These are phyloP conservation scores for Ilyonectria robusta DNA, from an alignment of 2,329 filamentous ascomycete genomes.

Conservation along the genomic window DNA sequence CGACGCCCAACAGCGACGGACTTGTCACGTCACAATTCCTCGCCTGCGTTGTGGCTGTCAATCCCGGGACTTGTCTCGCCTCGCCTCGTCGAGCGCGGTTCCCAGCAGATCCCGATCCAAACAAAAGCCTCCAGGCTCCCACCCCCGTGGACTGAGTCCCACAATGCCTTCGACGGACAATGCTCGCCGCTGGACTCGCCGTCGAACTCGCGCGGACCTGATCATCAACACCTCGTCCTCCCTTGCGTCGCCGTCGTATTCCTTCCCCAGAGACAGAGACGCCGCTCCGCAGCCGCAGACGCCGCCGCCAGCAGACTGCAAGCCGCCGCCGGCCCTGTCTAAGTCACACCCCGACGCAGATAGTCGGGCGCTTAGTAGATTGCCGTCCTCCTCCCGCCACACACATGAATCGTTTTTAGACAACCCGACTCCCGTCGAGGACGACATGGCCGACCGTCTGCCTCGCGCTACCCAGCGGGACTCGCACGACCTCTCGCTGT, in stretches of 20 bases:
- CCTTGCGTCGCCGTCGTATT: conserved; percentile 38
- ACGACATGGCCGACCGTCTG: conserved; percentile 47
- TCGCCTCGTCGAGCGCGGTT: conserved; percentile 17
- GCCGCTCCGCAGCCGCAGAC: conserved; percentile 37
- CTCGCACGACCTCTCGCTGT: conserved; percentile 89
- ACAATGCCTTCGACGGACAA: conserved; percentile 46
- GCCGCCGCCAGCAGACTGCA: conserved; percentile 41
- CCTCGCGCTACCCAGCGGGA: conserved; percentile 62
- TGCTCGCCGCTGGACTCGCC: conserved; percentile 44
- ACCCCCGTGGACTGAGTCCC: conserved; percentile 32
- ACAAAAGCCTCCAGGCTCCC: conserved; percentile 38
- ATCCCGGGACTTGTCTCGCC: conserved; percentile 37
- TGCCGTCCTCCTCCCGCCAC: conserved; percentile 38
- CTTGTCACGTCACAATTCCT: conserved; percentile 48
- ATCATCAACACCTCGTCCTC: conserved; percentile 44
- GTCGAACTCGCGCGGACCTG: conserved; percentile 43
- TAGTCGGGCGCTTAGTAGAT: conserved; percentile 46
- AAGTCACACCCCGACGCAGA: conserved; percentile 42
- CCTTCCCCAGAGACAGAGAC: conserved; percentile 39
- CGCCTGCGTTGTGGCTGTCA: conserved; percentile 43
- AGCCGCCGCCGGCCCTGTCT: conserved; percentile 37
- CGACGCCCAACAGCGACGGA: conserved; percentile 34
- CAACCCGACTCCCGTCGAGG: conserved; percentile 49
- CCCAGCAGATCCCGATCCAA: conserved; percentile 38
- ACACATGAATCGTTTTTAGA: conserved; percentile 50